Conservation (phyloP, 495 filamentous ascomycete species). For the Tuber umbilicatum region DNA sequence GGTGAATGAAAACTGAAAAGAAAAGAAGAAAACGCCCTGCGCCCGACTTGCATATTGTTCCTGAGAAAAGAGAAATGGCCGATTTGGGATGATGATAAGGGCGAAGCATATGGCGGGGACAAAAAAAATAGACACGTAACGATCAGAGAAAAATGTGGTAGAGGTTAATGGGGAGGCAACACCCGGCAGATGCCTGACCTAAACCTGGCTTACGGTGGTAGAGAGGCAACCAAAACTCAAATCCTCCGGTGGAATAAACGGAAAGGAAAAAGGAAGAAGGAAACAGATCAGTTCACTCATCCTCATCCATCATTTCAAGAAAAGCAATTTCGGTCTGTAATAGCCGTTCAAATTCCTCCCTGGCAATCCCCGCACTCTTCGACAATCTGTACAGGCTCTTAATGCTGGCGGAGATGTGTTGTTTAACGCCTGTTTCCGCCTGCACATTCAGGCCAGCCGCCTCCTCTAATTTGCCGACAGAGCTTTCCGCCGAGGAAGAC, state of each 20-base stretch:
- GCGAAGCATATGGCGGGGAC: background rate
- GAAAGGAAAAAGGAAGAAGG: background rate
- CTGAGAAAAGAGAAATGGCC: background rate
- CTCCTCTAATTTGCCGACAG: conserved; percentile 61
- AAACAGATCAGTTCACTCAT: conserved; percentile 41
- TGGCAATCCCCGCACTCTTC: conserved; percentile 68
- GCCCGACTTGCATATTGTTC: background rate
- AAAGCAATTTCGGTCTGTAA: conserved; percentile 74
- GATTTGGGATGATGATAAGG: background rate
- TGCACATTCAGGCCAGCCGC: conserved; percentile 58
- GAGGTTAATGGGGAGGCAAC: background rate
- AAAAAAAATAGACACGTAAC: background rate
- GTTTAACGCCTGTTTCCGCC: conserved; percentile 73
- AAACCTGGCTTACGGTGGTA: background rate
- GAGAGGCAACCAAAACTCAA: background rate
- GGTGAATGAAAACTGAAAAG: background rate
- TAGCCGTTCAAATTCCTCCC: conserved; percentile 74
- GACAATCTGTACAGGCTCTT: conserved; percentile 83
- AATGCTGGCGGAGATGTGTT: conserved; percentile 80
- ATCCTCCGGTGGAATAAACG: background rate
- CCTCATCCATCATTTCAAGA: conserved; percentile 67
- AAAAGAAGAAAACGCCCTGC: background rate
- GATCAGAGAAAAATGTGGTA: background rate
- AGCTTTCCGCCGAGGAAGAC: conserved; percentile 43
- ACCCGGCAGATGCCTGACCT: background rate